Evolutionary conservation across 495 filamentous ascomycete species (phyloP), one percentile per base, ranked within the genome.

Genomic region (Annulohypoxylon stygium): DNA sequence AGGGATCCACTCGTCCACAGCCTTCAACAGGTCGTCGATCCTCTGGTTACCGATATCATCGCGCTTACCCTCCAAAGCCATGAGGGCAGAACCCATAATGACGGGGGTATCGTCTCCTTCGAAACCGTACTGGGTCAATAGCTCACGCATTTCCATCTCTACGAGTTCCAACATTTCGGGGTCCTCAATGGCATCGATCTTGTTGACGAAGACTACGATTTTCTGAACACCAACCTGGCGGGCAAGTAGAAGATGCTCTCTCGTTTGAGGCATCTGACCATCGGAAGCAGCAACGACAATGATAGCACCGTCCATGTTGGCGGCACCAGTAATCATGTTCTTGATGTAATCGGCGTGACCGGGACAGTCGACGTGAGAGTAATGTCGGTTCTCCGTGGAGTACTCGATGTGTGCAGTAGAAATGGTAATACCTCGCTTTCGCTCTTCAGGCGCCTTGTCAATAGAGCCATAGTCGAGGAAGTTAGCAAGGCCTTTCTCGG

Each of bases 341-440:
- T 99, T 99, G 85, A 99, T 98, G 88, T 98, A 99, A 93, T 99
- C 96, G 80, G 96, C 96, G 90, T 99, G 96, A 83, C 96, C 96
- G 62, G 96, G 96, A 83, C 96, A 99, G 89, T 99, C 96, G 86
- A 99, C 96, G 89, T 99, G 96, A 77, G 96, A 94, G 86, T 99
- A 99, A 86, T 99, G 96, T 73, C 97, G 90, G 75, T 80, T 81
- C 4, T 97, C 92, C 79, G 96, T 98, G 77, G 91, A 86, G 84
- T 98, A 99, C 86, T 99, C 96, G 84, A 99, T 97, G 85, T 99
- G 96, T 70, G 96, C 93, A 45, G 95, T 93, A 54, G 96, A 93
- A 85, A 99, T 99, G 78, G 96, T 99, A 83, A 99, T 99, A 91
- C 96, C 96, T 90, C 96, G 97, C 88, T 97, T 97, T 75, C 96